Conservation (phyloP, 2,329 filamentous ascomycete genomes). For the Calonectria hawksworthii region DNA sequence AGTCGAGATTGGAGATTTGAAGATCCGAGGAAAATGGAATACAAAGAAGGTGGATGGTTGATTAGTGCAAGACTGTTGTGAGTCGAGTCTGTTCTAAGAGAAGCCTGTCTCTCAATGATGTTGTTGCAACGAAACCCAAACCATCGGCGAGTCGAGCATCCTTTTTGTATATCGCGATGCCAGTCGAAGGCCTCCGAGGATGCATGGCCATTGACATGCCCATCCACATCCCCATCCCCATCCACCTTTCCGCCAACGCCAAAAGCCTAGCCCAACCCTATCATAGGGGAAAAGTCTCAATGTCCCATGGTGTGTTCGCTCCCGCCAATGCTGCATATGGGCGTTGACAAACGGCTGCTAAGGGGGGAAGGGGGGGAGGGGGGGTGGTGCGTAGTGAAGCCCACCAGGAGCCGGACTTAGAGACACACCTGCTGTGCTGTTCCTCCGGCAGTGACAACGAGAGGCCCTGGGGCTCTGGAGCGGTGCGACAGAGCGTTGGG, state of each 20-base stretch:
- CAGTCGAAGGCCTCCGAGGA: conserved; percentile 44
- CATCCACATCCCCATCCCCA: conserved; percentile 39
- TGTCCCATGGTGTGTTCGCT: conserved; percentile 35
- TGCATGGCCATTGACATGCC: conserved; percentile 11
- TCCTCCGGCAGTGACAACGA: conserved; percentile 34
- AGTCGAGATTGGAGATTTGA: not conserved
- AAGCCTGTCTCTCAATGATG: conserved; percentile 46
- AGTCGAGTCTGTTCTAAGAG: conserved; percentile 31
- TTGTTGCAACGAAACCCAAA: conserved; percentile 24
- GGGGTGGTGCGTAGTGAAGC: not conserved
- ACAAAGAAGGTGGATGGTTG: conserved; percentile 1
- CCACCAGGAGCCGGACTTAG: conserved; percentile 2
- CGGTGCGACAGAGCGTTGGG: conserved; percentile 35
- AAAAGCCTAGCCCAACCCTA: conserved; percentile 30
- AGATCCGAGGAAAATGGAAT: not conserved
- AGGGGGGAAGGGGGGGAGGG: conserved; percentile 5
- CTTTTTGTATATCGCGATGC: conserved; percentile 49
- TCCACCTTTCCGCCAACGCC: conserved; percentile 25
- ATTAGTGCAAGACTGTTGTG: conserved; percentile 5
- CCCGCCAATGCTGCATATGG: conserved; percentile 32
- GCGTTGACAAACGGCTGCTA: conserved; percentile 48
- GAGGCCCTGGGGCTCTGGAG: conserved; percentile 30
- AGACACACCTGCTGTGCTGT: conserved; percentile 5
- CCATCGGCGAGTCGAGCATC: conserved; percentile 38
- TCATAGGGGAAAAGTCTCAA: conserved; percentile 39